Evolutionary conservation across 106 monocot genomes (phyloP).

Genomic region (Apostasia shenzhenica): DNA sequence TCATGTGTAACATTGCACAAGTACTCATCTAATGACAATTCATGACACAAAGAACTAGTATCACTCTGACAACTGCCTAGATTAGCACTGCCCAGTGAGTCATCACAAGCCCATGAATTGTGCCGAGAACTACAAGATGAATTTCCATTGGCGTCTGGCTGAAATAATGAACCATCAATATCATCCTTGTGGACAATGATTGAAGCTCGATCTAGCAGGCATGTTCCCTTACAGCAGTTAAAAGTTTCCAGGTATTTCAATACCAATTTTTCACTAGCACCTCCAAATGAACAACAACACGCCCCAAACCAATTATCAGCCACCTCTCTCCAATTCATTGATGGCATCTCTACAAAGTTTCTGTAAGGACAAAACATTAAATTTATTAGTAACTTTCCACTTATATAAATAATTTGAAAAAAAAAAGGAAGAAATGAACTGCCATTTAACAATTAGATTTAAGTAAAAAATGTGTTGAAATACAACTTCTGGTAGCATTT

Average conservation of each 20-base stretch:
- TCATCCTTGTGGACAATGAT: conserved; percentile 58
- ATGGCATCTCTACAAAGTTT: conserved; percentile 78
- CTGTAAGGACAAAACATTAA: conserved; percentile 26
- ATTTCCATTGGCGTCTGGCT: not conserved
- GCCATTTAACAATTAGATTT: no score
- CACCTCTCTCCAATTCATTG: conserved; percentile 73
- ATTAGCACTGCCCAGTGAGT: not conserved
- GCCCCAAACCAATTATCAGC: conserved; percentile 99
- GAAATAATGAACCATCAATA: conserved; percentile 42
- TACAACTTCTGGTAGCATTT: no score
- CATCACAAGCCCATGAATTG: conserved; percentile 4
- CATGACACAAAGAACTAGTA: conserved; percentile 1
- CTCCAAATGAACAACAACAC: conserved; percentile 95
- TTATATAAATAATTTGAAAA: no score
- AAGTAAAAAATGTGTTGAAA: no score
- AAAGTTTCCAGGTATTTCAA: conserved; percentile 42
- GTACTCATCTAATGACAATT: not conserved
- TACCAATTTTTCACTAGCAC: conserved; percentile 70
- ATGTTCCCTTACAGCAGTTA: conserved; percentile 38
- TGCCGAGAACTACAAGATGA: not conserved
- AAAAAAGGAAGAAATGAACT: no score
- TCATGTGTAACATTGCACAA: not conserved
- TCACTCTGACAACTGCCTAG: not conserved
- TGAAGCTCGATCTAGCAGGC: conserved; percentile 63
- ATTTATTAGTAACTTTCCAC: not conserved